These are phyloP conservation scores for Neurospora sp. DNA, from an alignment of 495 filamentous ascomycete species.

Conservation along the genomic window DNA sequence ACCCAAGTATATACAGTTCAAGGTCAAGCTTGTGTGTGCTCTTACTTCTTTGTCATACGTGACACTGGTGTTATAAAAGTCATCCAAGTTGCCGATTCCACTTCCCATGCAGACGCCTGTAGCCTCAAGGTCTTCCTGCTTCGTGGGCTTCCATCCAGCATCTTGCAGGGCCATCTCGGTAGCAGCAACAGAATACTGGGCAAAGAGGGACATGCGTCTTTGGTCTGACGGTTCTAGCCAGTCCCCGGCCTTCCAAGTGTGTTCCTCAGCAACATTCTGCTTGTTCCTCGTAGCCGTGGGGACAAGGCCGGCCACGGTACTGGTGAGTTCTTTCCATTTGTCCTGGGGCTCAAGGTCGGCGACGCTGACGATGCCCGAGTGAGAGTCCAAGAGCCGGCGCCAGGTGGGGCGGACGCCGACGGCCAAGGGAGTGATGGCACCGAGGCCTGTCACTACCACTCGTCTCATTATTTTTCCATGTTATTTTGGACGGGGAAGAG, in stretches of 20 bases:
- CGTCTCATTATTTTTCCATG: conserved; percentile 56
- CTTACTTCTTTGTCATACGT: conserved; percentile 64
- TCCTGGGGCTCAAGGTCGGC: conserved; percentile 40
- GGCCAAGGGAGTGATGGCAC: conserved; percentile 83
- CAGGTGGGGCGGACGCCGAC: conserved; percentile 72
- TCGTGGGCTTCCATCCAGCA: conserved; percentile 64
- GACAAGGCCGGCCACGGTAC: conserved; percentile 75
- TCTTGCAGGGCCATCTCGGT: conserved; percentile 79
- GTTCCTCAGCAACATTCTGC: conserved; percentile 1
- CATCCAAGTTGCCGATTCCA: conserved; percentile 88
- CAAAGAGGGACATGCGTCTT: conserved; percentile 81
- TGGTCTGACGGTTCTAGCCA: conserved; percentile 64
- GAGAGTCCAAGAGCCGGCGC: conserved; percentile 65
- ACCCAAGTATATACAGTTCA: not conserved
- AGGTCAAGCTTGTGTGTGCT: not conserved
- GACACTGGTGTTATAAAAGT: conserved; percentile 73
- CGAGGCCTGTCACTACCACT: conserved; percentile 91
- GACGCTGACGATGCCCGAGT: conserved; percentile 71
- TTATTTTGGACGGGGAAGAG: not conserved
- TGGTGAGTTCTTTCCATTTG: conserved; percentile 59
- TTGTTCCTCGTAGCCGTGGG: conserved; percentile 26
- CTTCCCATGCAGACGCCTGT: conserved; percentile 93
- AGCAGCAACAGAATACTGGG: conserved; percentile 84
- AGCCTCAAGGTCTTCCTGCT: conserved; percentile 51
- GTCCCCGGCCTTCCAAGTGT: conserved; percentile 62